Evolutionary conservation across 805 yeast genomes (phyloP).

Genomic region (Schwanniomyces pseudopolymorphus): DNA sequence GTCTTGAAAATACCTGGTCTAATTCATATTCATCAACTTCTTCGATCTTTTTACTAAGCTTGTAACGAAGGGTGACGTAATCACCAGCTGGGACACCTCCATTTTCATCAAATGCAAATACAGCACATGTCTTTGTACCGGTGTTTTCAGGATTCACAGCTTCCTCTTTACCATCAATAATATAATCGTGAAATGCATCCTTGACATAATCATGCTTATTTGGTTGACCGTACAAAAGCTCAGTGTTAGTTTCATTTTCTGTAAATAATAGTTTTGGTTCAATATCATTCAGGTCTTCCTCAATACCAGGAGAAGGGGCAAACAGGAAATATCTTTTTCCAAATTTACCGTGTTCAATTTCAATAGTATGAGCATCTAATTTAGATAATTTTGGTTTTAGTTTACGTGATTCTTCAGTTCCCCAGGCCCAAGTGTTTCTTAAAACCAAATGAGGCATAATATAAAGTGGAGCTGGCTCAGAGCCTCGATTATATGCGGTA

Average conservation of each 20-base stretch:
- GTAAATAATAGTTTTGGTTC: slow-evolving; percentile 80
- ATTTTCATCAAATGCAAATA: slow-evolving; percentile 73
- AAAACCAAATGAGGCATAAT: slow-evolving; percentile 80
- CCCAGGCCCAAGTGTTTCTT: slow-evolving; percentile 96
- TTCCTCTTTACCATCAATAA: slow-evolving; percentile 57
- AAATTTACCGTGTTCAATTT: slow-evolving; percentile 64
- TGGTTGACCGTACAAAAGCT: slow-evolving; percentile 62
- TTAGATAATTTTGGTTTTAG: slow-evolving; percentile 50
- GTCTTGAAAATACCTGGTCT: slow-evolving; percentile 64
- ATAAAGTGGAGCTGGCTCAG: slow-evolving; percentile 84
- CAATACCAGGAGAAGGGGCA: slow-evolving; percentile 81
- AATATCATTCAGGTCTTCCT: slow-evolving; percentile 60
- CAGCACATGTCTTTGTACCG: slow-evolving; percentile 87
- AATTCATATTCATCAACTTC: slow-evolving; percentile 71
- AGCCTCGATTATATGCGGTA: slow-evolving; percentile 84
- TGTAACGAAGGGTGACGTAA: slow-evolving; percentile 81
- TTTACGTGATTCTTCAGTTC: slow-evolving; percentile 47
- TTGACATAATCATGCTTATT: slow-evolving; percentile 63
- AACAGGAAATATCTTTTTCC: slow-evolving; percentile 66
- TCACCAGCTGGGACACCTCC: slow-evolving; percentile 86
- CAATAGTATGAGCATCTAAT: slow-evolving; percentile 46
- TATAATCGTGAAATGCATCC: slow-evolving; percentile 88
- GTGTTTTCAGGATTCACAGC: slow-evolving; percentile 66
- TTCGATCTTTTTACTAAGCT: slow-evolving; percentile 47
- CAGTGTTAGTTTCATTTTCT: slow-evolving; percentile 81